Evolutionary conservation across 106 monocot species (phyloP).

Genomic region (Phalaenopsis equestris): DNA sequence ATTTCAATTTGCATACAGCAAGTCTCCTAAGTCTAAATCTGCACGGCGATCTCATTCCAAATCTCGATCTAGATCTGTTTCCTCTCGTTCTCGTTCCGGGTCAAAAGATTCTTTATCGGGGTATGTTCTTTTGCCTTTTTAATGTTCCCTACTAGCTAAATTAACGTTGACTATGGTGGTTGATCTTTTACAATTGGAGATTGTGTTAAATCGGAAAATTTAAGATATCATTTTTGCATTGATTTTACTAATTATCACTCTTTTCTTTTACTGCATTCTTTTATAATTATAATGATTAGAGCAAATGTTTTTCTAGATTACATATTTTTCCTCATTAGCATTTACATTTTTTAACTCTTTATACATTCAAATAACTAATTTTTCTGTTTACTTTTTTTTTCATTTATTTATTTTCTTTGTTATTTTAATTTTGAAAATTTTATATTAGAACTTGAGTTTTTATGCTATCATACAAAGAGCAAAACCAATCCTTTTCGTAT

Average conservation of each 20-base stretch:
- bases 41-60: conserved; percentile 10
- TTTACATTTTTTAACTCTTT: background rate
- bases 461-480: background rate
- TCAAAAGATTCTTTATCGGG: conserved; percentile 10
- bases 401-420: background rate
- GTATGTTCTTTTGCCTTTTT: conserved; percentile 5
- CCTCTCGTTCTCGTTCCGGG: conserved; percentile 11
- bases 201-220: background rate
- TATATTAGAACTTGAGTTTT: background rate
- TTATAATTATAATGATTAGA: background rate
- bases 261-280: background rate
- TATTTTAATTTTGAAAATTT: background rate
- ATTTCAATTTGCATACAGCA: conserved; percentile 1
- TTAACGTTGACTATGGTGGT: background rate
- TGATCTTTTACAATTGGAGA: background rate
- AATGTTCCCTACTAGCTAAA: background rate
- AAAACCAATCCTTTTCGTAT: background rate
- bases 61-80: conserved; percentile 12
- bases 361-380: background rate
- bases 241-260: background rate
- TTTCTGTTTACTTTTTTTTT: no score
- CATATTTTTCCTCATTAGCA: background rate
- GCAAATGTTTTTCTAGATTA: background rate
- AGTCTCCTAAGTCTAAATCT: conserved; percentile 19
- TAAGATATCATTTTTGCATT: background rate